Base-by-base conservation (phyloP, 2,329 filamentous ascomycete genomes). In the Eutypella sp. region DNA sequence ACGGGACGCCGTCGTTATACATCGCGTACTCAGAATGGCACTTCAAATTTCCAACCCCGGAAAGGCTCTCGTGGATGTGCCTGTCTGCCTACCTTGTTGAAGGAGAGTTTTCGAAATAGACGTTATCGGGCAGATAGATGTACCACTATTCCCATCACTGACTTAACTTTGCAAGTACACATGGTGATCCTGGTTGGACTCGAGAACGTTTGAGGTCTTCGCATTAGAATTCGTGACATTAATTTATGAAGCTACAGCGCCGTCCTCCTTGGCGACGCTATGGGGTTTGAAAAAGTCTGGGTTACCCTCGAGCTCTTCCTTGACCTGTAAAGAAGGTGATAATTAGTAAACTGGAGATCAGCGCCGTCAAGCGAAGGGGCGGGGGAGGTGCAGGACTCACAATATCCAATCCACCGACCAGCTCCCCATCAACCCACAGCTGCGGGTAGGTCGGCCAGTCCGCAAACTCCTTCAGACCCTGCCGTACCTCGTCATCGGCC, bases 361-460 rank as follows among this genome's bases (percentile, higher is more conserved):
- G 33, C 36, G 25, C 16, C 39, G 15, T 7, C 5, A n/a, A 48
- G 2, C 15, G n/a, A 41, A 19, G 23, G 38, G 25, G 4, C 37
- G 18, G 40, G 19, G 34, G 19, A n/a, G 15, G 4, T 8, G 23
- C 7, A 29, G 25, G 25, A 74, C 89, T 76, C 74, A 96, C 92
- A 69, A 99, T 99, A 67, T 99, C 93, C 57, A 99, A 71, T 2
- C 93, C 93, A 47, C 93, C 92, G 19, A 97, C 85, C 41, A 99
- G 73, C 66, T 96, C 90, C 13, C 93, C 92, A 49, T 85, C 81
- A 11, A 95, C 82, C 84, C 92, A 99, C 51, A 99, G 72, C 68
- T 99, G 93, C 18, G 93, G 93, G 69, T 89, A 99, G 0, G 93
- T 99, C 9, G 93, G 93, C 93, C 93, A 99, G 51, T 97, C 93